A percentile compares a stretch with the other conserved stretches of the same genome.
Evolutionary conservation across 345 rosid genomes (phyloP).

Genomic region (Brassica carinata): DNA sequence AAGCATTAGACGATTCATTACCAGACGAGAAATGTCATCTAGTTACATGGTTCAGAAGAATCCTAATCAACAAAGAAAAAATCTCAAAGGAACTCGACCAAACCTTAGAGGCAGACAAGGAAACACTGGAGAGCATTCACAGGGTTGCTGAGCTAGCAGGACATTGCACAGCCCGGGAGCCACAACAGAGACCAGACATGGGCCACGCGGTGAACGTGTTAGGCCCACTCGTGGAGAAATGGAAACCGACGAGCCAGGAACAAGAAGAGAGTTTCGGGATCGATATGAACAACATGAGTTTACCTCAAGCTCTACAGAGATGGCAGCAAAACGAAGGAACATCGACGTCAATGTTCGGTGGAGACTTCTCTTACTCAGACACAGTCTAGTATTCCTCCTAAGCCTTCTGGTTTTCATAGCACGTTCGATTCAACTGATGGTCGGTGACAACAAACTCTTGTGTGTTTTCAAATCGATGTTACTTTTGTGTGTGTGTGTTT

Average conservation of each 20-base stretch:
- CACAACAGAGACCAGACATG: too few relatives aligned
- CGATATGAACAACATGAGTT: slow-evolving; percentile 73
- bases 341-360: slow-evolving; percentile 52
- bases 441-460: slow-evolving; percentile 47
- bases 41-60: slow-evolving; percentile 81
- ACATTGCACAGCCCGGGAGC: slow-evolving; percentile 84
- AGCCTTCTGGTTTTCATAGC: slow-evolving; percentile 59
- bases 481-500: too few relatives aligned
- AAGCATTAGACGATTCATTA: slow-evolving; percentile 68
- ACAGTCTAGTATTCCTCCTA: slow-evolving; percentile 66
- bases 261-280: slow-evolving; percentile 67
- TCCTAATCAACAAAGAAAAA: slow-evolving; percentile 63
- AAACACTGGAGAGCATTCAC: slow-evolving; percentile 60
- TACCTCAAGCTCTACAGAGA: slow-evolving; percentile 76
- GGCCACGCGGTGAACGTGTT: slow-evolving; percentile 79
- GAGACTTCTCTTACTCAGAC: slow-evolving; percentile 51
- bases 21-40: slow-evolving; percentile 73
- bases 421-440: slow-evolving; percentile 63
- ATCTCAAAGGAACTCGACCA: slow-evolving; percentile 62
- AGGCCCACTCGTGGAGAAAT: slow-evolving; percentile 77
- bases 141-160: slow-evolving; percentile 84
- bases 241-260: slow-evolving; percentile 74
- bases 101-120: slow-evolving; percentile 58
- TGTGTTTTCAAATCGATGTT: slow-evolving; percentile 11
- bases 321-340: slow-evolving; percentile 87